Conservation (phyloP, 2,329 filamentous ascomycete species). For the Alternaria hordeiaustralica region DNA sequence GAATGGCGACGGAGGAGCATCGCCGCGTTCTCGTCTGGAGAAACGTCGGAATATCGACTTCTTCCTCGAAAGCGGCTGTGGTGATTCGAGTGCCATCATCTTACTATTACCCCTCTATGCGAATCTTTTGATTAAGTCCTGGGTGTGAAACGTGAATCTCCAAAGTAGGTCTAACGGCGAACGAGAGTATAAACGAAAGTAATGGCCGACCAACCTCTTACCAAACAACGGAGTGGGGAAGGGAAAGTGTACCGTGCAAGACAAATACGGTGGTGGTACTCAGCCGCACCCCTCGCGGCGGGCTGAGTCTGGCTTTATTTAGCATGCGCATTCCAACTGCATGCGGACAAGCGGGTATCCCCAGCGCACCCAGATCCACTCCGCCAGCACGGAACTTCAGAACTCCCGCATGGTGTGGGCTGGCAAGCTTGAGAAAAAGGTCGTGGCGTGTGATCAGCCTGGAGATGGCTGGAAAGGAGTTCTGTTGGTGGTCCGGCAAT, state of each 20-base stretch:
- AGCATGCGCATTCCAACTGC: slow-evolving; percentile 6
- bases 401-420: neutral
- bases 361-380: slow-evolving; percentile 12
- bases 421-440: neutral
- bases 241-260: slow-evolving; percentile 2
- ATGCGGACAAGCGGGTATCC: slow-evolving; percentile 5
- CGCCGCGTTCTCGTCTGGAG: slow-evolving; percentile 16
- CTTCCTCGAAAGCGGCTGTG: slow-evolving; percentile 20
- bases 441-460: neutral
- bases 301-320: slow-evolving; percentile 20
- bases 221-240: slow-evolving; percentile 1
- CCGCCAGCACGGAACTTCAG: neutral
- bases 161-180: neutral
- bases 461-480: slow-evolving; percentile 4
- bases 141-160: neutral
- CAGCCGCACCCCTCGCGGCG: slow-evolving; percentile 15
- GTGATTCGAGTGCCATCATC: slow-evolving; percentile 22
- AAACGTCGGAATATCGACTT: slow-evolving; percentile 29
- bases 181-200: neutral
- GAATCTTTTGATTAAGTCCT: neutral
- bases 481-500: slow-evolving; percentile 1
- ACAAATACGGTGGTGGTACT: slow-evolving; percentile 3
- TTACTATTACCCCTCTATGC: slow-evolving; percentile 6
- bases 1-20: slow-evolving; percentile 8
- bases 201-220: neutral